Evolutionary conservation across 78 protist species (phyloP), one percentile per base, ranked within the genome.

Genomic region (Anaeramoeba flamelloides): DNA sequence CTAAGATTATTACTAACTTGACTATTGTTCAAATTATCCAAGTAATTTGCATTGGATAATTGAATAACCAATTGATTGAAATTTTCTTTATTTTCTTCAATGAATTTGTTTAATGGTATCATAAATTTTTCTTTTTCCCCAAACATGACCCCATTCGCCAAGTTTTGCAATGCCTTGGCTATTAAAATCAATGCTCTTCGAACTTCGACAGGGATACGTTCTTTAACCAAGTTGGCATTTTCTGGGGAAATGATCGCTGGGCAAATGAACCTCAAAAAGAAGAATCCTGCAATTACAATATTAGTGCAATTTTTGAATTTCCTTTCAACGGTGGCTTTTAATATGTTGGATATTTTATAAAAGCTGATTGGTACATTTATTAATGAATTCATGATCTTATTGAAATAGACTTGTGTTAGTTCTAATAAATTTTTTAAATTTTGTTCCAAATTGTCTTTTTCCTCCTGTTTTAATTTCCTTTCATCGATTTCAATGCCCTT

Each of bases 181-280:
- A 53, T 53, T 53, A 53, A 53, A 53, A 53, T 53, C 69, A 53
- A 53, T 53, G 69, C 69, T 53, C 69, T 53, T 53, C 69, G 8
- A 53, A 53, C 69, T 26, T 53, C 69, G 17, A 17, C 34, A 26
- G 69, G 17, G 17, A 53, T 53, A 26, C 69, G 8, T 26, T 53
- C 69, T 26, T 8, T 26, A 53, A 53, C 69, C 8, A 53, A 26
- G 17, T 53, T 17, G 17, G 17, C 8, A 53, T 53, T 53, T 26
- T 53, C 69, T 53, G 69, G 69, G 8, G 69, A 53, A 53, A 53
- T 53, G 69, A 53, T 53, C 8, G 17, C 69, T 53, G 69, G 69
- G 17, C 69, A 53, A 26, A 53, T 26, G 17, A 53, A 53, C 17
- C 69, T 53, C 8, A 53, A 17, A 53, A 53, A 53, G 69, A 53